Evolutionary conservation across 2,329 filamentous ascomycete species (phyloP), one percentile per base, ranked within the genome.

Genomic region (Hypoxylon sp.): DNA sequence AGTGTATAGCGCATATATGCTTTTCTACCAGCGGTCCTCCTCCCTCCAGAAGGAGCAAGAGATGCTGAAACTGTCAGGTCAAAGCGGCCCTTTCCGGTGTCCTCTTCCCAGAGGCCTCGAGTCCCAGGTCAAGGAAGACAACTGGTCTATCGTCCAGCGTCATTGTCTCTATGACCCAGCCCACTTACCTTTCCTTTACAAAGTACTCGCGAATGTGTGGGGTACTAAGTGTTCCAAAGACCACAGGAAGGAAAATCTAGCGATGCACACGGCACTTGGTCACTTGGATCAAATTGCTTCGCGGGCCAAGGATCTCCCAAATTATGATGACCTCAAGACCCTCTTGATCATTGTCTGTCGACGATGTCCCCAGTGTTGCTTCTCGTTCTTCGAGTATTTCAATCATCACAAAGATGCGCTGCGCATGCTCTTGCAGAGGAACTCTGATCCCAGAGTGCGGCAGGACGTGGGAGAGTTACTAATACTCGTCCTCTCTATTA

Each of bases 1-100:
- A 78, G 86, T 87, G 3, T 90, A 90, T 82, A 98, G 93, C 76
- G 96, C 95, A 11, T 99, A 99, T 78, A 98, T 99, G 92, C 85
- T 99, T 7, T 98, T 99, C 78, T 99, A 99, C 77, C 92, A 97
- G 77, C 89, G 96, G 51, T 87, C 89, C 2, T 90, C 90, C 0
- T 87, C 88, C 3, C 83, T 94, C 60, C 81, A 83, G 16, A 77
- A 78, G 14, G 85, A 87, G 63, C 84, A 87, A 70, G 78, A 83
- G 27, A 73, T 78, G 1, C 80, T 88, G 70, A 75, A 81, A 54
- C 70, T 65, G 11, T 73, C 77, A 0, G 74, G 76, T 0, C 65
- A 76, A 1, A 71, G 76, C 3, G 78, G 77, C 30, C 83, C 83
- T 4, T 71, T 85, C n/a, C 82, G 81, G 30, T 79, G 85, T 14